These are phyloP conservation scores for Kurtzmaniella quercitrusa DNA, from an alignment of 1,139 yeast genomes.

Conservation along the genomic window DNA sequence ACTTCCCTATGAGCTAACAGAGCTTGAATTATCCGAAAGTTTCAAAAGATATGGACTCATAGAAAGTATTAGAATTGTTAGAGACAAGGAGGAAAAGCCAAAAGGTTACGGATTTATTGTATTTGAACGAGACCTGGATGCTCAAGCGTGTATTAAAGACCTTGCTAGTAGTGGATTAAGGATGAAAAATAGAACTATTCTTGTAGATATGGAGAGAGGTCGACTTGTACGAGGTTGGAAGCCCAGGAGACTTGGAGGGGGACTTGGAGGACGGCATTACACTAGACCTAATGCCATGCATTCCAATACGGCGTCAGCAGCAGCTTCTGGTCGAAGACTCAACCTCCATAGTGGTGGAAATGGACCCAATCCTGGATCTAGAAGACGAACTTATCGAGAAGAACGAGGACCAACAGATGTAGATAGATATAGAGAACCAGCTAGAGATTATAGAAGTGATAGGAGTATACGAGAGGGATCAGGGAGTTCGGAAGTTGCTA, in stretches of 20 bases:
- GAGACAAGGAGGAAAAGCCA: conserved; percentile 42
- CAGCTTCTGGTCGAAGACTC: conserved; percentile 34
- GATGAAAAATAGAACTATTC: conserved; percentile 40
- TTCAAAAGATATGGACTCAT: conserved; percentile 69
- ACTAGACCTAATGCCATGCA: conserved; percentile 37
- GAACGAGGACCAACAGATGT: not conserved
- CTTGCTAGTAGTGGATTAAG: conserved; percentile 52
- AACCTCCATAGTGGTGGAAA: conserved; percentile 1
- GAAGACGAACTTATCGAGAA: not conserved
- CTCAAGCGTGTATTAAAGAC: conserved; percentile 54
- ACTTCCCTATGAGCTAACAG: conserved; percentile 61
- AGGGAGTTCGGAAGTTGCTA: not conserved
- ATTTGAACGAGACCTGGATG: conserved; percentile 57
- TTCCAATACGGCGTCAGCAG: conserved; percentile 49
- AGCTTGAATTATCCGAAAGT: conserved; percentile 60
- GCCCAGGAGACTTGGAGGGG: conserved; percentile 71
- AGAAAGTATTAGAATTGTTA: conserved; percentile 62
- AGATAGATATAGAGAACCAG: not conserved
- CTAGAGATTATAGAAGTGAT: not conserved
- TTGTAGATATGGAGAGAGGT: conserved; percentile 85
- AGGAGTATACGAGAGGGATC: not conserved
- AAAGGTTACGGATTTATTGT: conserved; percentile 85
- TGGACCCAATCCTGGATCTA: not conserved
- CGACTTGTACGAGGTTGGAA: conserved; percentile 72
- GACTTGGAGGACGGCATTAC: conserved; percentile 58